phyloP scores from a whole-genome alignment of 2,329 filamentous ascomycete species.

The Colletotrichum sp. region DNA sequence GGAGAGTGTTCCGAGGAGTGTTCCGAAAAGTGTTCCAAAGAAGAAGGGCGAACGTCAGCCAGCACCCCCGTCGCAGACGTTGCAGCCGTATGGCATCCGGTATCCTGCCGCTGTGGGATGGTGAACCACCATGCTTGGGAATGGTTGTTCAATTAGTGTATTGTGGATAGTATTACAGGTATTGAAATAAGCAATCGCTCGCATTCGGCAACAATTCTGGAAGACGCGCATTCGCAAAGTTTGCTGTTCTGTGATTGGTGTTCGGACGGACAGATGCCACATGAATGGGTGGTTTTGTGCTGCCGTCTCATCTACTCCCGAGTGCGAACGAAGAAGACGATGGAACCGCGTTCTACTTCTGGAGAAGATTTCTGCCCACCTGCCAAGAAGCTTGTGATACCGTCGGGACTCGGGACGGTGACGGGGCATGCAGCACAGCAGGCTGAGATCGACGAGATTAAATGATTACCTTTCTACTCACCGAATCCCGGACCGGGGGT shows the following conservation, averaged over 20 bases:
- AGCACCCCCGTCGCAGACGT: background rate
- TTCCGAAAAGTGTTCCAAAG: background rate
- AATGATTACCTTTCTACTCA: background rate
- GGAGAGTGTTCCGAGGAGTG: background rate
- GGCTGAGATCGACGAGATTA: background rate
- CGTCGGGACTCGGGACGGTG: background rate
- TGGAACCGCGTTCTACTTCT: background rate
- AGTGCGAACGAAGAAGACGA: background rate
- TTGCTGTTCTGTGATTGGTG: background rate
- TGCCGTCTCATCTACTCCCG: background rate
- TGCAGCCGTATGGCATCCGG: background rate
- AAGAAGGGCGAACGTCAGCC: background rate
- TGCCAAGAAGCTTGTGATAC: conserved; percentile 16
- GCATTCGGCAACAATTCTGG: background rate
- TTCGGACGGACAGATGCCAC: background rate
- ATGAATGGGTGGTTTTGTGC: background rate
- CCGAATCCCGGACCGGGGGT: background rate
- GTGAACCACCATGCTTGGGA: background rate
- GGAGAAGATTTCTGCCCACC: background rate
- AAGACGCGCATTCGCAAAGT: background rate
- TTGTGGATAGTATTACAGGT: background rate
- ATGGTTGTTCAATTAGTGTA: background rate
- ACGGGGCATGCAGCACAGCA: background rate
- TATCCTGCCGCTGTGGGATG: background rate
- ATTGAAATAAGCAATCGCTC: conserved; percentile 13